These are phyloP conservation scores for Priceomyces medius DNA, from an alignment of 805 yeast species.

Conservation along the genomic window DNA sequence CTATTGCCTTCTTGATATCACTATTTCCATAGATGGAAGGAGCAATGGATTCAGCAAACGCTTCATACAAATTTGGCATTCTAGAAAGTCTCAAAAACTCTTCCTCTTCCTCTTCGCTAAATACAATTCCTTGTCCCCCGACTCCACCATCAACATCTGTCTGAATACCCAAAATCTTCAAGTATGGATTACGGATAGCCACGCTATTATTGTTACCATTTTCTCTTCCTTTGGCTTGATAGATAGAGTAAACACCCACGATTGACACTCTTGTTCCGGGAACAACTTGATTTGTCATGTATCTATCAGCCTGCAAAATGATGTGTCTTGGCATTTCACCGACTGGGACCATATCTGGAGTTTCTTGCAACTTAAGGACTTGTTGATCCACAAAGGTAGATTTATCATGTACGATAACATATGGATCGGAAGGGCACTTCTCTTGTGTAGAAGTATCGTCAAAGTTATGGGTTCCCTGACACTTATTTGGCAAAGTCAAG, in stretches of 20 bases:
- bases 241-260: slow-evolving; percentile 90
- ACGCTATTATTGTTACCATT: slow-evolving; percentile 53
- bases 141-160: slow-evolving; percentile 75
- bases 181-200: slow-evolving; percentile 90
- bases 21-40: slow-evolving; percentile 94
- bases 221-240: slow-evolving; percentile 62
- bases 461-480: slow-evolving; percentile 49
- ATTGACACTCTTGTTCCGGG: slow-evolving; percentile 95
- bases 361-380: slow-evolving; percentile 86
- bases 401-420: slow-evolving; percentile 88
- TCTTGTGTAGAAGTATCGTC: slow-evolving; percentile 52
- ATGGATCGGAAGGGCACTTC: slow-evolving; percentile 89
- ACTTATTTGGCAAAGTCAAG: slow-evolving; percentile 62
- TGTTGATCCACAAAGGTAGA: slow-evolving; percentile 95
- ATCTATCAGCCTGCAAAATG: slow-evolving; percentile 81
- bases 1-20: slow-evolving; percentile 90
- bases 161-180: slow-evolving; percentile 82
- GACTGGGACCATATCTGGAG: slow-evolving; percentile 98
- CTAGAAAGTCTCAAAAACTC: slow-evolving; percentile 80
- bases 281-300: slow-evolving; percentile 82
- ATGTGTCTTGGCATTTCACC: slow-evolving; percentile 99
- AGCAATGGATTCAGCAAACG: slow-evolving; percentile 86
- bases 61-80: slow-evolving; percentile 79
- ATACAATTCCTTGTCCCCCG: slow-evolving; percentile 55
- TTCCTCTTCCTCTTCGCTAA: slow-evolving; percentile 92